Base-by-base conservation (phyloP, 2,329 filamentous ascomycete genomes). In the Penicillium sp. region DNA sequence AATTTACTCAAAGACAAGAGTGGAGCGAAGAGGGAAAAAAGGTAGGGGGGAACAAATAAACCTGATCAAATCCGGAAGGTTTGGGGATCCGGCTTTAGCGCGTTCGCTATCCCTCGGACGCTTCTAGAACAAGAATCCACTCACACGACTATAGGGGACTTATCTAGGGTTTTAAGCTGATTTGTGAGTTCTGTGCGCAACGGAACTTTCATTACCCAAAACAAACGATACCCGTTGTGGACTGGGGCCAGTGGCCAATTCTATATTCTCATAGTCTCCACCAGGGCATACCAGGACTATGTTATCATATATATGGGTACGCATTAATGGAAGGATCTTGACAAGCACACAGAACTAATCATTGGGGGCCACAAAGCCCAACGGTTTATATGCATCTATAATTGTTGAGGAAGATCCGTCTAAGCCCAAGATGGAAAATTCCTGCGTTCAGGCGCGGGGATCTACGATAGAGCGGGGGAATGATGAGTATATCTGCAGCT, bases 1-100 rank as follows among this genome's bases (percentile, higher is more conserved):
- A 16, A 22, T 37, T 14, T 0, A 24, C 13, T 13, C 9, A 14
- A 41, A 16, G 9, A 9, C 14, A 41, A 50, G 48, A 27, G 35
- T 13, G 46, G 46, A 22, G 16, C 10, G 21, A 49, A 16, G 52
- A 26, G 48, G 48, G 50, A 41, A 11, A 35, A 27, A 46, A 21
- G 19, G 31, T 21, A 29, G 41, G 44, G 26, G 22, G 21, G 48
- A 16, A 24, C 3, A 22, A 24, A 47, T 27, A 31, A 37, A 48
- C 19, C 41, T 48, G 48, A 47, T 41, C 24, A n/a, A 61, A 64
- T 53, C 54, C 57, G 58, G 62, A 60, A 65, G 39, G 35, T 57
- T 59, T 52, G 57, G 48, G 48, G 33, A 50, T 50, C 48, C 48
- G 48, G 29, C 21, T 37, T 41, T 50, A 50, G 48, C 48, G 48